Percentiles rank a stretch among this genome's conserved stretches.
Evolutionary conservation across 495 filamentous ascomycete genomes (phyloP).

Genomic region (Xylaria castorea): DNA sequence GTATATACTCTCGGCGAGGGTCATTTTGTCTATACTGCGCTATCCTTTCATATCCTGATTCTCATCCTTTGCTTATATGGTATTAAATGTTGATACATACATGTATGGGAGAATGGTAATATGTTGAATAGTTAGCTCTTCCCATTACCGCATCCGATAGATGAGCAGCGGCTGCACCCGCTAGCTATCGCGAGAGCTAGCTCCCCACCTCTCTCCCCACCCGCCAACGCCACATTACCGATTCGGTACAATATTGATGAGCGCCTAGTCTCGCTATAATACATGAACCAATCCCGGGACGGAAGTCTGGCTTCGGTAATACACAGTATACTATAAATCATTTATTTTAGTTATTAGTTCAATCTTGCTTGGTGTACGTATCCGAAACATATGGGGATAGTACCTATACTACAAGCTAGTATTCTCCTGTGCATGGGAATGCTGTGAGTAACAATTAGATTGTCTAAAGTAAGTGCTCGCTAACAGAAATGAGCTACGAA

Average conservation of each 20-base stretch:
- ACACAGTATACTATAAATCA: neutral
- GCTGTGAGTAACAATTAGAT: neutral
- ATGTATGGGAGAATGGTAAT: neutral
- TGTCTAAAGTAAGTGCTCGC: neutral
- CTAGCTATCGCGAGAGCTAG: constrained; percentile 6
- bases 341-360: neutral
- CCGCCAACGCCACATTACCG: neutral
- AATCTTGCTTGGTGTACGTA: neutral
- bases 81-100: neutral
- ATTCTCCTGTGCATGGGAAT: too few species aligned
- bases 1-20: neutral
- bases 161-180: constrained; percentile 14
- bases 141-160: neutral
- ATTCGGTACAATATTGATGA: constrained; percentile 14
- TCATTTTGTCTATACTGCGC: neutral
- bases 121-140: too few species aligned
- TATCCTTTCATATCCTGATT: neutral
- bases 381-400: neutral
- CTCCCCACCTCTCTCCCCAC: neutral
- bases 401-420: too few species aligned
- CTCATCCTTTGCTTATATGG: neutral
- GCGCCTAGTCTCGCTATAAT: neutral
- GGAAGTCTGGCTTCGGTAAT: neutral
- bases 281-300: neutral
- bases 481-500: neutral